A percentile compares a stretch with the other conserved stretches of the same genome.
Evolutionary conservation across 192 early-diverging fungal genomes (phyloP).

Genomic region (Phlyctochytrium bullatum): DNA sequence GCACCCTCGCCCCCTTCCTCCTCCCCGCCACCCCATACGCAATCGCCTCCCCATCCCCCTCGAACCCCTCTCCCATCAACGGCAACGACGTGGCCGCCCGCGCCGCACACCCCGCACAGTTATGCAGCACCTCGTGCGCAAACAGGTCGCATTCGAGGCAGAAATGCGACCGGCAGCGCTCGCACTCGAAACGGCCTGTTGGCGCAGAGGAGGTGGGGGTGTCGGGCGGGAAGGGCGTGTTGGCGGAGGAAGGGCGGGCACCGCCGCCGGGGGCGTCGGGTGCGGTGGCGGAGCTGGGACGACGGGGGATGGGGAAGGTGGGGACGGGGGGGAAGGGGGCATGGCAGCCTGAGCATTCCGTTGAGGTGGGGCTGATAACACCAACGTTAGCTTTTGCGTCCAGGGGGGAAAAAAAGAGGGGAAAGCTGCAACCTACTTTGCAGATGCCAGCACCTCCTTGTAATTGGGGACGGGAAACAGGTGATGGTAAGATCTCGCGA

Average conservation of each 20-base stretch:
- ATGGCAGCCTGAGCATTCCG: conserved; percentile 25
- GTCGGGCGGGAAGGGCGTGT: too few relatives aligned
- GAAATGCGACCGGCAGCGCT: conserved; percentile 71
- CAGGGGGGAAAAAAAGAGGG: too few relatives aligned
- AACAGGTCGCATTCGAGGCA: conserved; percentile 93
- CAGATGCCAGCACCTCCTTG: conserved; percentile 57
- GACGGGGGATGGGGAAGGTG: conserved; percentile 4
- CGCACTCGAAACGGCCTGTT: conserved; percentile 68
- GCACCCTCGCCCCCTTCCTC: too few relatives aligned
- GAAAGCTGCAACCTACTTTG: conserved; percentile 14
- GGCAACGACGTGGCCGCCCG: neutral
- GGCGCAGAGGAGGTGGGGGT: too few relatives aligned
- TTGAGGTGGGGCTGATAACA: neutral
- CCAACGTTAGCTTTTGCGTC: too few relatives aligned
- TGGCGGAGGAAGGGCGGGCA: too few relatives aligned
- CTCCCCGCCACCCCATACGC: too few relatives aligned
- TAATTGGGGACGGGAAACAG: conserved; percentile 90
- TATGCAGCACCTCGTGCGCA: conserved; percentile 89
- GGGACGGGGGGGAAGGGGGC: conserved; percentile 19
- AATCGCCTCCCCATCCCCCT: neutral
- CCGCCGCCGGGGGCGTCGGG: too few relatives aligned
- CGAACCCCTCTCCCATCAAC: neutral
- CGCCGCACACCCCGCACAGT: conserved; percentile 61
- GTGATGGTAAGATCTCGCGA: conserved; percentile 92
- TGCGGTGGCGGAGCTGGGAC: conserved; percentile 16